Base-by-base conservation (phyloP, 805 yeast genomes). In the Cyberlindnera mycetangii region DNA sequence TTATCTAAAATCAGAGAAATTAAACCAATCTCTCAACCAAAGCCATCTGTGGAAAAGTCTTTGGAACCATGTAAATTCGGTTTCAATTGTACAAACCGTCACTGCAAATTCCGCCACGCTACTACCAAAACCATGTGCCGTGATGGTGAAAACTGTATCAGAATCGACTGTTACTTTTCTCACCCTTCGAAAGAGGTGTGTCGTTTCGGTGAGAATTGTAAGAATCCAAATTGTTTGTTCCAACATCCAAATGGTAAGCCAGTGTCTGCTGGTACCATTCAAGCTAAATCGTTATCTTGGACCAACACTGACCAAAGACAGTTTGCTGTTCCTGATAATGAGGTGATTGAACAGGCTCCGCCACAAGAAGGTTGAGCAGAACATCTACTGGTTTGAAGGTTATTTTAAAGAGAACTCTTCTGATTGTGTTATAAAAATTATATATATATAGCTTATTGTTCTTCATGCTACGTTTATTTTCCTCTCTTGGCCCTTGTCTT, bases 31-130 rank as follows among this genome's bases (percentile, higher is more conserved):
- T 45, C 37, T 34, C 58, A 60, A 18, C 50, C 62, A 24, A 36
- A 44, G 22, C 47, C 49, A 25, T 33, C 47, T 11, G 27, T 39
- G 18, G 82, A 81, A 45, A 76, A 72, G 56, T 73, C 79, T 1
- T 71, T 89, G 55, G 95, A 86, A 51, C 88, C 87, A 57, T 89
- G 97, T 67, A 86, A 84, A 62, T 89, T 79, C 61, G 89, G 90
- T 31, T 53, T 75, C 9, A 71, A 76, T 48, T 89, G 97, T 67
- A 83, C 89, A 35, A 88, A 88, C 59, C 77, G 73, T 53, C 75
- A 74, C 56, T 89, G 97, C 67, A 83, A 85, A 48, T 85, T 77
- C 63, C 79, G 97, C 67, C 97, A 89, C 66, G 95, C 97, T 2
- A 74, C 79, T 15, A 72, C 86, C 8, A 72, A 77, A 7, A 78